Base-by-base conservation (phyloP, 192 early-diverging fungal genomes). In the Gamsiella multidivaricata region DNA sequence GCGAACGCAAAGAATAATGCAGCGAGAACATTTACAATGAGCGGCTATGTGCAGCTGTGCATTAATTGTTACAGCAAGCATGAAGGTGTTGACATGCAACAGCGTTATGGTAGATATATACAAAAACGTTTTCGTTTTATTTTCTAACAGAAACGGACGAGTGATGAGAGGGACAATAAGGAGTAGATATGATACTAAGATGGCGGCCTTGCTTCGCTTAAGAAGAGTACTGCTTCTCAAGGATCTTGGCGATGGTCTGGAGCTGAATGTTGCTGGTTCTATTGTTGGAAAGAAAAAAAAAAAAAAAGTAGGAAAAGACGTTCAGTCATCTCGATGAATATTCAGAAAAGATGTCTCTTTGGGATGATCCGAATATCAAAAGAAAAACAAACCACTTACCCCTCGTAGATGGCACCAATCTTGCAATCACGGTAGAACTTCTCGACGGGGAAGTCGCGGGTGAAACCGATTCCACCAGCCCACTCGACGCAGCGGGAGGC, bases 381-480 rank as follows among this genome's bases (percentile, higher is more conserved):
- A 1, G 33, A 42, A 39, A 59, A 34, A 50, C 11, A 20, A 34
- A 11, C 14, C 2, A 29, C 55, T 51, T 65, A 73, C 70, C 91
- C 91, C 61, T 95, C 95, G 79, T 98, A 98, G 81, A 98, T 99
- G 50, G 94, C 91, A 79, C 97, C 97, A 65, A 99, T 98, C 88
- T 96, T 97, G 82, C 90, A 90, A 82, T 99, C 97, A 61, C 97
- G 86, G 85, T 92, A 97, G 86, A 92, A 99, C 85, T 98, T 98
- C 81, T 99, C 97, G 14, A 93, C 82, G 6, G 92, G 92, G 80
- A 87, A 85, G 28, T 96, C 94, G 65, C 95, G 86, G 15, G 96
- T 97, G 89, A 99, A 99, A 11, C 96, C 97, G 62, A 98, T 91
- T 59, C 97, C 97, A 80, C 97, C 97, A 80, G 95, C 88, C 96